phyloP scores from a whole-genome alignment of 306 rosid genomes.

The Fragaria vesca region DNA sequence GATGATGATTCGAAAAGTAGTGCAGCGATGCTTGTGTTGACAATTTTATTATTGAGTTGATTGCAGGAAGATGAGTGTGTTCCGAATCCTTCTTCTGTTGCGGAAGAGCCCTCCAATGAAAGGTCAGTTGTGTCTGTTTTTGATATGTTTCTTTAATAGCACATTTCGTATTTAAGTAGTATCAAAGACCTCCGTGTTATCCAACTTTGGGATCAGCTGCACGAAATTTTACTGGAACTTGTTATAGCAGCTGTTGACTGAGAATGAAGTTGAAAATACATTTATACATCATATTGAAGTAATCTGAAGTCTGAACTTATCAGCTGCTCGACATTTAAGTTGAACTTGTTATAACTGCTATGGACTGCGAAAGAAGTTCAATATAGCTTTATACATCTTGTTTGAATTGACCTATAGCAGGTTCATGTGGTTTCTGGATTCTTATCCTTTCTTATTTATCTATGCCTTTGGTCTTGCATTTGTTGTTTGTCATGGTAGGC shows the following conservation, averaged over 20 bases:
- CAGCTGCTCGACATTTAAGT: neutral
- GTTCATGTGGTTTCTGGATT: slow-evolving; percentile 10
- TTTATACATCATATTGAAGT: neutral
- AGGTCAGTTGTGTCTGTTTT: neutral
- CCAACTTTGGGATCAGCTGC: too few species aligned
- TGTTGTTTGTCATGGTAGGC: neutral
- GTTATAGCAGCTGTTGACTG: too few species aligned
- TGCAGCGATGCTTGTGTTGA: neutral
- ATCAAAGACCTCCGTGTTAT: too few species aligned
- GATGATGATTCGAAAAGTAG: neutral
- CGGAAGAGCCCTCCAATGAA: neutral
- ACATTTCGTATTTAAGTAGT: neutral
- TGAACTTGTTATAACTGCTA: neutral
- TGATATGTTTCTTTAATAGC: neutral
- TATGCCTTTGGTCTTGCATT: neutral
- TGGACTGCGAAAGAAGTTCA: neutral
- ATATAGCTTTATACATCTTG: neutral
- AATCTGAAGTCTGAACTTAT: neutral
- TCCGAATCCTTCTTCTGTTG: neutral
- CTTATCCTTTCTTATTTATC: neutral
- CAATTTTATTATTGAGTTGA: neutral
- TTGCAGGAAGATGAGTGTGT: slow-evolving; percentile 14
- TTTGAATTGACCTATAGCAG: neutral
- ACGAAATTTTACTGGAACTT: too few species aligned
- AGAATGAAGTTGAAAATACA: too few species aligned